These are phyloP conservation scores for Fusarium agapanthi DNA, from an alignment of 2,329 filamentous ascomycete species.

Conservation along the genomic window DNA sequence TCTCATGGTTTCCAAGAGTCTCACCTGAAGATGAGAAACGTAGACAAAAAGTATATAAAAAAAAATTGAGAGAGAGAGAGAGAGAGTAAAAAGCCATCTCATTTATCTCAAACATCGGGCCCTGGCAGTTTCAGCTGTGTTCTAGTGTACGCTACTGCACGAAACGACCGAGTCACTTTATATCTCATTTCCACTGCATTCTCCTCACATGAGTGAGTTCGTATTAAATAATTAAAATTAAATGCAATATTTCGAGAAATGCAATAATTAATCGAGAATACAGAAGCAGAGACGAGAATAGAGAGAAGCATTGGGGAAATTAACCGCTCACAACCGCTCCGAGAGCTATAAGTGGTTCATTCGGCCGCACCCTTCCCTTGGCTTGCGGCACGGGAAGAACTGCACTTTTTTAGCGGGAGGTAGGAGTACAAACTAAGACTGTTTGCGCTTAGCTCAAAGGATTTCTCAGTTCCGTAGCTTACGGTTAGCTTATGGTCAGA, in stretches of 20 bases:
- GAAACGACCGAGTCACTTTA: slow-evolving; percentile 21
- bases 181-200: slow-evolving; percentile 27
- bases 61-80: background rate
- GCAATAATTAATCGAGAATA: background rate
- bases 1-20: background rate
- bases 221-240: background rate
- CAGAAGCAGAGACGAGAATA: background rate
- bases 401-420: background rate
- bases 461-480: slow-evolving; percentile 8
- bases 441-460: slow-evolving; percentile 2
- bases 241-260: background rate
- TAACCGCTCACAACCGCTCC: slow-evolving; percentile 33
- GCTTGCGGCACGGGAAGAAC: slow-evolving; percentile 29
- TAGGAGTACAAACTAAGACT: background rate
- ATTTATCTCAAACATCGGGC: slow-evolving; percentile 19
- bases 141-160: slow-evolving; percentile 26
- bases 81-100: background rate
- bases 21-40: slow-evolving; percentile 9
- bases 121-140: slow-evolving; percentile 26
- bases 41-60: slow-evolving; percentile 8
- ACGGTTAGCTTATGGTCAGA: background rate
- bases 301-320: background rate
- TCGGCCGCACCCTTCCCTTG: slow-evolving; percentile 14
- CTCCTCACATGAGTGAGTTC: background rate
- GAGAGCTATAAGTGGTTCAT: slow-evolving; percentile 13